Percentiles rank a stretch among this genome's conserved stretches.
Evolutionary conservation across 305 asterid genomes (phyloP).

Genomic region (Fraxinus sp.): DNA sequence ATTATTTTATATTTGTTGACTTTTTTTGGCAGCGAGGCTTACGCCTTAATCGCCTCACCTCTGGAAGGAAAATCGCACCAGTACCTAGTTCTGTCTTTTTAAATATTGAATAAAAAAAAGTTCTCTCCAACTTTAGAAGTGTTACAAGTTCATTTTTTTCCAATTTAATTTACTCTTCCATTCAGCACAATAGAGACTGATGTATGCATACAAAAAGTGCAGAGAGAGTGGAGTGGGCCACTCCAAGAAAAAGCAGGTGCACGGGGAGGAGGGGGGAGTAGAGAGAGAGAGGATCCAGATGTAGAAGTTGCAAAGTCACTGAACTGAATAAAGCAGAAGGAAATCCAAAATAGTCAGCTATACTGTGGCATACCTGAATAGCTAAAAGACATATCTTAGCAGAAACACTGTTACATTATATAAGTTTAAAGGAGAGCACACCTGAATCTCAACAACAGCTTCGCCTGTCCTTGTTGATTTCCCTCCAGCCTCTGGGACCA

Average conservation of each 20-base stretch:
- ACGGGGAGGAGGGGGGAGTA: not conserved
- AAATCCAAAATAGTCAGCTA: not conserved
- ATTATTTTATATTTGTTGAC: not conserved
- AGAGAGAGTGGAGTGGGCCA: not conserved
- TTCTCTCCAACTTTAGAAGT: not conserved
- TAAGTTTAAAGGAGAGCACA: slow-evolving; percentile 29
- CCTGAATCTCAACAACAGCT: slow-evolving; percentile 99
- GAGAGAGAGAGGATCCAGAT: not conserved
- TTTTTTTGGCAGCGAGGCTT: not conserved
- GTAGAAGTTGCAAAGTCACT: not conserved
- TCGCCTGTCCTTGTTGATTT: slow-evolving; percentile 97
- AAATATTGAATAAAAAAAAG: not conserved
- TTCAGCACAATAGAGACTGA: not conserved
- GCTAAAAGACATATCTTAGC: not conserved
- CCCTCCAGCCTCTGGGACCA: slow-evolving; percentile 95
- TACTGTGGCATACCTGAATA: not conserved
- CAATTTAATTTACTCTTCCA: not conserved
- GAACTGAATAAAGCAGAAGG: not conserved
- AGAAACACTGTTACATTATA: not conserved
- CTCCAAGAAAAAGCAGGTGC: not conserved
- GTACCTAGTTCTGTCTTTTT: not conserved
- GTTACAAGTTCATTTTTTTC: not conserved
- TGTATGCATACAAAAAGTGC: not conserved
- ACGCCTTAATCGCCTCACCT: not conserved
- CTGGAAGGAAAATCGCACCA: not conserved